phyloP scores from a whole-genome alignment of 352 stramenopile genomes.

The Plasmopara muralis region DNA sequence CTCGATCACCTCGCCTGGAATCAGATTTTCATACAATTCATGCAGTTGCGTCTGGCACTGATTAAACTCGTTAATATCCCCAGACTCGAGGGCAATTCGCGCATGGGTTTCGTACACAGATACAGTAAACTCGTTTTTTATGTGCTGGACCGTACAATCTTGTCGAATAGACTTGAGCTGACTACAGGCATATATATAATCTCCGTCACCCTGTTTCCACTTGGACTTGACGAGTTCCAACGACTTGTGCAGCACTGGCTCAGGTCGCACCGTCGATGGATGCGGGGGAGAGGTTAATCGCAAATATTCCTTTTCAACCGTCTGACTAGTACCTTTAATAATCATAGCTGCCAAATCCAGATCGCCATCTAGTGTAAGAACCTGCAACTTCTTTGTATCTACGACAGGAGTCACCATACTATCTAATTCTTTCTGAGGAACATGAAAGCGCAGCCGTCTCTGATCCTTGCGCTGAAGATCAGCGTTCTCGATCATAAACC shows the following conservation, averaged over 20 bases:
- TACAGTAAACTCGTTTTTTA: slow-evolving; percentile 96
- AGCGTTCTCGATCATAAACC: slow-evolving; percentile 24
- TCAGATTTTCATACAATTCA: slow-evolving; percentile 78
- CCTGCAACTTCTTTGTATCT: slow-evolving; percentile 63
- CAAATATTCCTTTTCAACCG: slow-evolving; percentile 98
- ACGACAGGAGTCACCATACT: slow-evolving; percentile 57
- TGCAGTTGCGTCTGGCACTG: slow-evolving; percentile 88
- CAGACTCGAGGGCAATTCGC: slow-evolving; percentile 91
- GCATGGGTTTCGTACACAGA: slow-evolving; percentile 97
- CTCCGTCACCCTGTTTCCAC: slow-evolving; percentile 79
- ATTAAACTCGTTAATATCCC: slow-evolving; percentile 96
- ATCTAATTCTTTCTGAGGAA: slow-evolving; percentile 59
- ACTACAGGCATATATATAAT: slow-evolving; percentile 95
- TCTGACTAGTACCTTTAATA: slow-evolving; percentile 92
- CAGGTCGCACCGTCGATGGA: slow-evolving; percentile 92
- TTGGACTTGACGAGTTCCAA: slow-evolving; percentile 82
- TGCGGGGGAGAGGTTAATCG: slow-evolving; percentile 94
- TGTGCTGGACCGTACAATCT: slow-evolving; percentile 96
- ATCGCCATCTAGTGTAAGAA: slow-evolving; percentile 71
- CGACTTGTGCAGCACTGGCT: slow-evolving; percentile 87
- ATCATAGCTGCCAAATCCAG: slow-evolving; percentile 83
- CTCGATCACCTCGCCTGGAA: slow-evolving; percentile 69
- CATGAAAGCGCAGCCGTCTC: slow-evolving; percentile 67
- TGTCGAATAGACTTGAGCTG: slow-evolving; percentile 99
- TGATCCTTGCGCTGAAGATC: slow-evolving; percentile 70